These are phyloP conservation scores for Gleditsia sinensis DNA, from an alignment of 306 rosid species.

Conservation along the genomic window DNA sequence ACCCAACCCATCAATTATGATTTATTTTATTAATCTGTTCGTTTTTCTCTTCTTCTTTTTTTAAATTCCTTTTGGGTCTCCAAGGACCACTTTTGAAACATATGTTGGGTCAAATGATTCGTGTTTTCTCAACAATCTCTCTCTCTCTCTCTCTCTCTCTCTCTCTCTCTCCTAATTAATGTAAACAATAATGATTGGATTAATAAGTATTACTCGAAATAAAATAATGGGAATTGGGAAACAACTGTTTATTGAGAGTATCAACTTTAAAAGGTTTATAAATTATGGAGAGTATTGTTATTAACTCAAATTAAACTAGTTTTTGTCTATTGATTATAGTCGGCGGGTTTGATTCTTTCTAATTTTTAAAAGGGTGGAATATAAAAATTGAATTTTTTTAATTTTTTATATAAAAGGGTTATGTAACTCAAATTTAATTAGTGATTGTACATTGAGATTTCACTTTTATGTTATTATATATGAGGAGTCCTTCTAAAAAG, in stretches of 20 bases:
- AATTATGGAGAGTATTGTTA: neutral
- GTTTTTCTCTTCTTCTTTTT: neutral
- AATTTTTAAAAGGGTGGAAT: no score
- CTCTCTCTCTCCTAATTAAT: neutral
- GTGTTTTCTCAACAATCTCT: neutral
- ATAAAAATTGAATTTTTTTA: no score
- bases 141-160: neutral
- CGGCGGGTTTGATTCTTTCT: no score
- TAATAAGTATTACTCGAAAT: neutral
- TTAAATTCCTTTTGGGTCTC: neutral
- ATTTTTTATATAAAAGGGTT: no score
- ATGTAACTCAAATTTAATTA: no score
- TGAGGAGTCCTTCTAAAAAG: no score
- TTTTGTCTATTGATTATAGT: neutral
- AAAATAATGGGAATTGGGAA: neutral
- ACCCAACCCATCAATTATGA: neutral
- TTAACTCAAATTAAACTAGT: neutral
- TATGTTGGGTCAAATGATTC: neutral
- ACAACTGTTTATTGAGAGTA: neutral
- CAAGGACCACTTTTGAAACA: neutral
- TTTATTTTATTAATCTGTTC: no score
- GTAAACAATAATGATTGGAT: neutral
- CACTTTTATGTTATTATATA: no score
- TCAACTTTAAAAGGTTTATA: neutral
- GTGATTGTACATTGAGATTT: no score